A percentile compares a stretch with the other conserved stretches of the same genome.
These are phyloP conservation scores for Naganishia vishniacii DNA, from an alignment of 768 basidiomycete species.

Conservation along the genomic window DNA sequence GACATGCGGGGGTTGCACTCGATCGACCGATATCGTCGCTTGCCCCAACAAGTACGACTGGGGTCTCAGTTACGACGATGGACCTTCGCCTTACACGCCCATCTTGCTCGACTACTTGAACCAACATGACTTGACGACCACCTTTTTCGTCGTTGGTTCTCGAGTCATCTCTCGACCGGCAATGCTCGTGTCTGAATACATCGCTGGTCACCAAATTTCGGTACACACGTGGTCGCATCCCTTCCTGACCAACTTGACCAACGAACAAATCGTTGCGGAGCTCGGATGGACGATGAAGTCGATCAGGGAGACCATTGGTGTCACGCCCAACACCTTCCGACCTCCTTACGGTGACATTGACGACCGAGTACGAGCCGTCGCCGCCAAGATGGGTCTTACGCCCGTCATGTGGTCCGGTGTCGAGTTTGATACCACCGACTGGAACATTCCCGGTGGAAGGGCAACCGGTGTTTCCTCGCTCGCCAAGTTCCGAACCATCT, in stretches of 20 bases:
- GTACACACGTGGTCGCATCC: constrained; percentile 86
- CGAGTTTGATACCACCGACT: constrained; percentile 75
- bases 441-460: constrained; percentile 68
- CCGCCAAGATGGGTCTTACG: constrained; percentile 70
- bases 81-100: constrained; percentile 72
- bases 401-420: constrained; percentile 74
- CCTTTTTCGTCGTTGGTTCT: constrained; percentile 84
- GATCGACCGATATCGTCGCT: constrained; percentile 62
- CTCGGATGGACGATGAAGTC: constrained; percentile 80
- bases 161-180: constrained; percentile 68
- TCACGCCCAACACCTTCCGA: constrained; percentile 70
- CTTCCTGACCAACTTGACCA: constrained; percentile 69
- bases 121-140: constrained; percentile 62
- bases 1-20: constrained; percentile 70
- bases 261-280: constrained; percentile 75
- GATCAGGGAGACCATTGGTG: constrained; percentile 70
- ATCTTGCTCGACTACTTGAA: constrained; percentile 67
- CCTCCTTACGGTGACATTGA: constrained; percentile 68
- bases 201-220: constrained; percentile 71
- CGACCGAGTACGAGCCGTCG: constrained; percentile 74
- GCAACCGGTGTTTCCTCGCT: constrained; percentile 59
- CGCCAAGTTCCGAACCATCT: constrained; percentile 66
- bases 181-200: constrained; percentile 68
- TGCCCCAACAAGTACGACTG: constrained; percentile 64
- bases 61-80: constrained; percentile 60